These are phyloP conservation scores for Mediolabrus comicus DNA, from an alignment of 108 stramenopile genomes.

Conservation along the genomic window DNA sequence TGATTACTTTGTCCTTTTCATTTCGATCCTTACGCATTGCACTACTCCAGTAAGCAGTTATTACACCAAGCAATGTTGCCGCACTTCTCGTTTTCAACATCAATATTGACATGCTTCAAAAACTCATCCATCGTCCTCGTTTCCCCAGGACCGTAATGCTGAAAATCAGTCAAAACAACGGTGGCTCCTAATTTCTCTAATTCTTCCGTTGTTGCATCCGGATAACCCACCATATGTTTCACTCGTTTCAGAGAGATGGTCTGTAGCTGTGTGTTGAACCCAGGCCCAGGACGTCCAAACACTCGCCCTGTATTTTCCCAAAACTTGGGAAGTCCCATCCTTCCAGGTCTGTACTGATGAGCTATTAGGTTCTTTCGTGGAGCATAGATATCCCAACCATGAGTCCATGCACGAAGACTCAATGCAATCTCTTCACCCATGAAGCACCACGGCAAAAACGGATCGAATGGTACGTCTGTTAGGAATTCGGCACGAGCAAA, in stretches of 20 bases:
- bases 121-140: conserved; percentile 56
- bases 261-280: conserved; percentile 46
- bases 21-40: no score
- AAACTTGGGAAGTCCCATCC: conserved; percentile 88
- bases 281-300: conserved; percentile 57
- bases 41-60: conserved; percentile 41
- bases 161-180: conserved; percentile 47
- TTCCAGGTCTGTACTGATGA: conserved; percentile 89
- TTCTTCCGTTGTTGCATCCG: conserved; percentile 36
- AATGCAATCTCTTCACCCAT: conserved; percentile 97
- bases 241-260: conserved; percentile 56
- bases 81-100: conserved; percentile 45
- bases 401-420: conserved; percentile 80
- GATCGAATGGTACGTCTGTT: conserved; percentile 89
- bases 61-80: conserved; percentile 65
- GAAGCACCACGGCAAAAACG: conserved; percentile 93
- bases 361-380: conserved; percentile 82
- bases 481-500: conserved; percentile 83
- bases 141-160: conserved; percentile 62
- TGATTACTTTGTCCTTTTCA: no score
- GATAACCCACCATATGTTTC: conserved; percentile 76
- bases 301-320: conserved; percentile 89
- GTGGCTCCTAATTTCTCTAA: conserved; percentile 35
- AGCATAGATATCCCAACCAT: conserved; percentile 92
- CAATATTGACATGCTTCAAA: conserved; percentile 59